Percentiles rank a stretch among this genome's conserved stretches.
phyloP scores from a whole-genome alignment of 768 basidiomycete species.

The Rhodotorula sphaerocarpa region DNA sequence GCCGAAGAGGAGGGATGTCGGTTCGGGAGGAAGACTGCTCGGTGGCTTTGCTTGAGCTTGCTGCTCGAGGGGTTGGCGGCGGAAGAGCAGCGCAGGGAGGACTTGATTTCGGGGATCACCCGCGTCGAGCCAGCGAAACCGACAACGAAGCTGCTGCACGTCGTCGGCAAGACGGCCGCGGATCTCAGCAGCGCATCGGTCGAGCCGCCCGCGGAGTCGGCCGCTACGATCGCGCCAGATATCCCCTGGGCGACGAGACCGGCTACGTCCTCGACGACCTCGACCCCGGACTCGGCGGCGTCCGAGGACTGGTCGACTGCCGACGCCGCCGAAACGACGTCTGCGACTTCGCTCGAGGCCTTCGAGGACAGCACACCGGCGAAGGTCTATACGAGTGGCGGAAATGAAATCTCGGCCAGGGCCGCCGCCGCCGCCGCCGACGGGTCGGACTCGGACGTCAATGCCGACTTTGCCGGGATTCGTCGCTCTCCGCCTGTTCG shows the following conservation, averaged over 20 bases:
- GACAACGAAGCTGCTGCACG: no score
- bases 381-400: no score
- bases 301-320: not conserved
- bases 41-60: constrained; percentile 13
- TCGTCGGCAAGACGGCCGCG: no score
- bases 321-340: not conserved
- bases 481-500: no score
- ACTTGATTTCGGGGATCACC: no score
- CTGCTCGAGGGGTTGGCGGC: not conserved
- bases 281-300: not conserved
- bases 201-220: no score
- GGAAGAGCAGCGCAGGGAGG: not conserved
- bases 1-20: not conserved
- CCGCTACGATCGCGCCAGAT: no score
- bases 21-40: not conserved
- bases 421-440: not conserved
- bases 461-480: not conserved
- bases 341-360: not conserved
- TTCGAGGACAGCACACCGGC: not conserved
- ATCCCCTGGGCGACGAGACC: not conserved
- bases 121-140: no score
- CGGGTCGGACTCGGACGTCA: not conserved
- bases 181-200: no score
- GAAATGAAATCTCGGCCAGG: not conserved
- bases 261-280: not conserved